Evolutionary conservation across 83 land plant species (phyloP), one percentile per base, ranked within the genome.

Genomic region (Thuja plicata): DNA sequence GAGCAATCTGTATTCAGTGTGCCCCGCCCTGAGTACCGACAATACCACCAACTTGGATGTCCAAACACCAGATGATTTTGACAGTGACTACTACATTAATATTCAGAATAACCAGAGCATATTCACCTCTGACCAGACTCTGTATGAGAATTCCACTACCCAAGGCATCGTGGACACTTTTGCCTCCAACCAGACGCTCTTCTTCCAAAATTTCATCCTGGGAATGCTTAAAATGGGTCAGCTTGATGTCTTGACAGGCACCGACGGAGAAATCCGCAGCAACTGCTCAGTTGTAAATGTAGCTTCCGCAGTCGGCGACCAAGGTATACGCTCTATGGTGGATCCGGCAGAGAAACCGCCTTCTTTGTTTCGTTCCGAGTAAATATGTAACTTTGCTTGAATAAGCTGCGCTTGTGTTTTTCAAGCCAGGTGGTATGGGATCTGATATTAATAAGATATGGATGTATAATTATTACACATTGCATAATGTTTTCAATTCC

Each of bases 171-270:
- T 86, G 2, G 35, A 40, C 19, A 82, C 24, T 19, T 85, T 84
- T 83, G 46, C 71, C n/a, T 24, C 17, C 35, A 86, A 88, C 34
- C 89, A 78, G 81, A 35, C 24, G 0, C 41, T 35, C 38, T 95
- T 95, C 89, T 95, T 95, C 82, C 76, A 89, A 16, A 93, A 81
- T 7, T 95, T 96, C 84, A 89, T 81, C 0, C 54, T 73, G 21
- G 48, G 57, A n/a, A 77, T 77, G 83, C 60, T 87, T 16, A 87
- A 76, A 37, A 74, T 87, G 88, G 54, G 55, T n/a, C 88, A 45
- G 21, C 52, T 87, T 24, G 38, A 87, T 6, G 88, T 87, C 10
- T 30, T 74, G 40, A 87, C 57, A 0, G 88, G 88, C 7, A 87
- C 5, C 15, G 55, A 87, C 1, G 88, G 88, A 45, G 88, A 87